Base-by-base conservation (phyloP, 345 rosid genomes). In the Dimocarpus longan region DNA sequence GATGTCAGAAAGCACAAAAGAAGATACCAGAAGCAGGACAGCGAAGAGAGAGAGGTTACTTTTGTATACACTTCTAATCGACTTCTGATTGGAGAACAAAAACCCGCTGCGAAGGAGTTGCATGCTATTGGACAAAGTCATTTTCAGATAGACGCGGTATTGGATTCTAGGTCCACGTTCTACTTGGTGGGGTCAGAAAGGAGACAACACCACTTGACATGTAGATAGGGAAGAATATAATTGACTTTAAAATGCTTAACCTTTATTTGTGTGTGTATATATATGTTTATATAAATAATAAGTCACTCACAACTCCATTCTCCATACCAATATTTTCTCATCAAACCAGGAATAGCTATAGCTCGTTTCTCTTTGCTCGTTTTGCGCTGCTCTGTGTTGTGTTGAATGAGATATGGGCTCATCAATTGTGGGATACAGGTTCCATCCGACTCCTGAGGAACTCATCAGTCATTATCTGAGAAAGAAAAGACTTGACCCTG, bases 361-460 rank as follows among this genome's bases (percentile, higher is more conserved):
- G 19, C 18, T 28, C 13, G n/a, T 32, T 32, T 2, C 39, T 16
- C 15, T 22, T 32, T 32, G 4, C 37, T 32, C 44, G 44, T 42
- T 24, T 46, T 24, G 15, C 11, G 39, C n/a, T 39, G 46, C 70
- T 67, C 1, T 42, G 37, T 32, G 37, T 32, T 42, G 44, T 42
- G 44, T 42, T 28, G 59, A 28, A 54, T 9, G 18, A 39, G 76
- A 37, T 8, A 73, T 63, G 68, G 56, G 5, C 13, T 5, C 52
- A 11, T 21, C 15, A 22, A 52, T 43, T 8, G 70, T 74, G 12
- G 88, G 85, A 9, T 73, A 1, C 78, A 77, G 78, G 42, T 80
- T 78, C 80, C 74, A 67, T 39, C 80, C 82, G 7, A 63, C 52
- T 7, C 73, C 44, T 21, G 68, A 78, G 68, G 79, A 82, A 73